These are phyloP conservation scores for Penicillium coprophilum DNA, from an alignment of 495 filamentous ascomycete genomes.

Conservation along the genomic window DNA sequence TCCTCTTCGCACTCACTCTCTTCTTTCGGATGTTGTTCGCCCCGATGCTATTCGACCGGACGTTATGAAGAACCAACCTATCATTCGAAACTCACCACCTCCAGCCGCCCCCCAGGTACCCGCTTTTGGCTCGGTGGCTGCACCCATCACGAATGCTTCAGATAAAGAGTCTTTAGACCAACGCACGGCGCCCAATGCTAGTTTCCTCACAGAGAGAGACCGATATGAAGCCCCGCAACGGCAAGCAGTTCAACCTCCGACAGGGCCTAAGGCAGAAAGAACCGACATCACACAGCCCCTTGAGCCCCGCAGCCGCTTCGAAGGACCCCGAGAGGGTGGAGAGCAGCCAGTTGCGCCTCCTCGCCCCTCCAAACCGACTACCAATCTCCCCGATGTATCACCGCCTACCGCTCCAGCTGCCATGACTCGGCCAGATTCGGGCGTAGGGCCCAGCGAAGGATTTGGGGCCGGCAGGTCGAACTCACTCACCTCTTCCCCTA, in stretches of 20 bases:
- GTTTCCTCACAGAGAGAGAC: slow-evolving; percentile 36
- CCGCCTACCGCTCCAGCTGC: slow-evolving; percentile 46
- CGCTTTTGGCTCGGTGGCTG: slow-evolving; percentile 66
- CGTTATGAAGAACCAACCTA: slow-evolving; percentile 39
- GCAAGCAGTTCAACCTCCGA: slow-evolving; percentile 36
- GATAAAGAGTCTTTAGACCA: slow-evolving; percentile 42
- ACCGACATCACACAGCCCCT: slow-evolving; percentile 19
- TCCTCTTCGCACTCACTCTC: not conserved
- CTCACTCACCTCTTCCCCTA: slow-evolving; percentile 28
- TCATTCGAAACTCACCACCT: slow-evolving; percentile 57
- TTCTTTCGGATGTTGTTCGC: not conserved
- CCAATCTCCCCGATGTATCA: slow-evolving; percentile 31
- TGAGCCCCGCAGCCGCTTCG: slow-evolving; percentile 27
- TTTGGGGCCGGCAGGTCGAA: slow-evolving; percentile 23
- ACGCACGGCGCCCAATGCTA: slow-evolving; percentile 34
- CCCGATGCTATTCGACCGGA: slow-evolving; percentile 35
- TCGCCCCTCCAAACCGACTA: slow-evolving; percentile 16
- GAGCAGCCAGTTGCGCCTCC: slow-evolving; percentile 17
- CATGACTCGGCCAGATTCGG: slow-evolving; percentile 34
- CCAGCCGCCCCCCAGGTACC: slow-evolving; percentile 80
- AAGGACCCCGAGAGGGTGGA: slow-evolving; percentile 20
- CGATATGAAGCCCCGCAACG: slow-evolving; percentile 23
- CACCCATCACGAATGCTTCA: slow-evolving; percentile 30
- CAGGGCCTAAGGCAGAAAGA: slow-evolving; percentile 44
- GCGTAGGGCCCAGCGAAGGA: slow-evolving; percentile 18